A percentile compares a stretch with the other conserved stretches of the same genome.
These are phyloP conservation scores for Metarhizium robertsii DNA, from an alignment of 2,329 filamentous ascomycete genomes.

Conservation along the genomic window DNA sequence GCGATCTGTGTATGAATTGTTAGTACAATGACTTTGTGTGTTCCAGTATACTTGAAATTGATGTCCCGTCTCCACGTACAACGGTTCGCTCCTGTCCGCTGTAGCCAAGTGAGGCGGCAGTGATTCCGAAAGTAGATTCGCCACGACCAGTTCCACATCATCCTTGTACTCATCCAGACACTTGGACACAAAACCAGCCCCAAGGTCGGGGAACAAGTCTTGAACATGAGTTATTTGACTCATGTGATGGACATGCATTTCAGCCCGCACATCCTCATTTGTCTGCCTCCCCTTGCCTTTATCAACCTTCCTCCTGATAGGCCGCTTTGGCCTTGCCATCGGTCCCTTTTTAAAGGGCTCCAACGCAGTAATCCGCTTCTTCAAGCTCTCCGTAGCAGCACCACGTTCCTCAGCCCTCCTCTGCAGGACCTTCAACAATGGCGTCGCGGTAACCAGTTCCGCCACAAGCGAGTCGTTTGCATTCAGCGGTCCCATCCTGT, in stretches of 20 bases:
- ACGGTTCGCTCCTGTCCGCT: conserved; percentile 54
- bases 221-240: conserved; percentile 84
- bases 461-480: conserved; percentile 66
- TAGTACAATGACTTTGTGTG: conserved; percentile 6
- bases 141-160: conserved; percentile 68
- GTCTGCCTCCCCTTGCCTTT: conserved; percentile 53
- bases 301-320: conserved; percentile 44
- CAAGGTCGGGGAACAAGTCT: conserved; percentile 83
- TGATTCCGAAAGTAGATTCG: conserved; percentile 70
- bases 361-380: conserved; percentile 51
- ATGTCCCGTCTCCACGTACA: conserved; percentile 32
- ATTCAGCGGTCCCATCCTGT: conserved; percentile 45
- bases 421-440: conserved; percentile 56
- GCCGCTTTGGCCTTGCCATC: conserved; percentile 39
- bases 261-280: conserved; percentile 27
- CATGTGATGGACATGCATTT: conserved; percentile 70
- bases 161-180: conserved; percentile 73
- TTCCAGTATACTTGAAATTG: no score
- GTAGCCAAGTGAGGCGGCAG: conserved; percentile 58
- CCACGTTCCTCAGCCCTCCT: conserved; percentile 40
- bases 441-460: conserved; percentile 72
- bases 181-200: conserved; percentile 70
- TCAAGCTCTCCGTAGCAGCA: conserved; percentile 44
- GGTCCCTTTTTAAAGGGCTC: conserved; percentile 49
- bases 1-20: conserved; percentile 16